phyloP scores from a whole-genome alignment of 257 asterid genomes.

The Solanum neorickii region DNA sequence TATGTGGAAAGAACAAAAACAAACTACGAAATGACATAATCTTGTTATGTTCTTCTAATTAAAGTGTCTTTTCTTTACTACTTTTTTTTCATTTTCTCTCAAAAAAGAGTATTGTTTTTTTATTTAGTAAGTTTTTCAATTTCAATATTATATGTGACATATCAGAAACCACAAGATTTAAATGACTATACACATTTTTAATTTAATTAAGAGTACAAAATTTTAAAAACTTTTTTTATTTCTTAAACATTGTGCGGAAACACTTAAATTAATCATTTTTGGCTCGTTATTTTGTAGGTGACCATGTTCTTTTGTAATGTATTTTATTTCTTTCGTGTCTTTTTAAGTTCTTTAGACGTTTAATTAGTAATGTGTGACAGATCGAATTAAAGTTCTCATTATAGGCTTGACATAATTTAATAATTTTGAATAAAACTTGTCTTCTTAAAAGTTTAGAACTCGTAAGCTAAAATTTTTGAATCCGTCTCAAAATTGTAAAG shows the following conservation, averaged over 20 bases:
- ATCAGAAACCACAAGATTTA: background rate
- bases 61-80: background rate
- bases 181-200: background rate
- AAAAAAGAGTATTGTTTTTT: too few species aligned
- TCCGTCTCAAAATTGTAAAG: background rate
- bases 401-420: too few species aligned
- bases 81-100: too few species aligned
- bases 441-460: background rate
- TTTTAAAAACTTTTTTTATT: too few species aligned
- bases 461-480: background rate
- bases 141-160: background rate
- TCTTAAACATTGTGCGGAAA: background rate
- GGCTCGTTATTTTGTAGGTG: background rate
- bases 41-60: background rate
- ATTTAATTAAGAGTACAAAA: too few species aligned
- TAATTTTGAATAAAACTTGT: too few species aligned
- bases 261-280: background rate
- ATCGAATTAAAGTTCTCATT: too few species aligned
- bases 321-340: background rate
- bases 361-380: background rate
- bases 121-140: too few species aligned
- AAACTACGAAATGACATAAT: background rate
- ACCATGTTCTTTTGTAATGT: background rate
- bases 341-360: background rate
- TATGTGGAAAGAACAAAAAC: background rate